A percentile compares a stretch with the other conserved stretches of the same genome.
phyloP scores from a whole-genome alignment of 2,329 filamentous ascomycete genomes.

The Fusarium phyllophilum region DNA sequence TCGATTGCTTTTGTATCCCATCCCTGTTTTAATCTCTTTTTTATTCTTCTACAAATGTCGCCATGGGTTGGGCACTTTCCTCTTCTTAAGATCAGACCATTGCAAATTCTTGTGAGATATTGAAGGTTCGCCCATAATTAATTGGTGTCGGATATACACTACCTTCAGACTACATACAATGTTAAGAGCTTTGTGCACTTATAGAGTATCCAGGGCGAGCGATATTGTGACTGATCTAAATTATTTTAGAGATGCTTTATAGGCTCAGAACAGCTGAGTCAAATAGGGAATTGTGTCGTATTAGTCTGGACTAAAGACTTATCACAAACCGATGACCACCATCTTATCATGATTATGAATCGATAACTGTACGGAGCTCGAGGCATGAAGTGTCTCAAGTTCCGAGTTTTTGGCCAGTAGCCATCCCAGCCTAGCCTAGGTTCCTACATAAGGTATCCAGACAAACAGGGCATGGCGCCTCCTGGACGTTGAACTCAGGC shows the following conservation, averaged over 20 bases:
- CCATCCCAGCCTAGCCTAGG: neutral
- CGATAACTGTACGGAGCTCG: conserved; percentile 21
- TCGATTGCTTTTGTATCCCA: neutral
- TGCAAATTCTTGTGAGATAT: neutral
- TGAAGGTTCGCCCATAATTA: neutral
- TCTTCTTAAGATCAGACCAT: neutral
- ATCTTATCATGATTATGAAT: conserved; percentile 28
- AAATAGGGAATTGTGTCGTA: conserved; percentile 7
- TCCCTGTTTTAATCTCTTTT: neutral
- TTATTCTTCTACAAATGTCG: neutral
- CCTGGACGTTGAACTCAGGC: conserved; percentile 15
- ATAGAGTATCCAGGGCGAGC: neutral
- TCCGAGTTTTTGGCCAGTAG: conserved; percentile 1
- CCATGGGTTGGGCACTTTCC: neutral
- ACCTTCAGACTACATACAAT: neutral
- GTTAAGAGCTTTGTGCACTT: neutral
- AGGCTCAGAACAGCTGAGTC: neutral
- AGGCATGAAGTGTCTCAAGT: conserved; percentile 37
- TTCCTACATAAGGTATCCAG: neutral
- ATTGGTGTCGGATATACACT: neutral
- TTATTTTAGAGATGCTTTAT: neutral
- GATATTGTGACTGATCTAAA: neutral
- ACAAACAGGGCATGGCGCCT: conserved; percentile 22
- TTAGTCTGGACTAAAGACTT: conserved; percentile 6
- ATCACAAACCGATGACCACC: neutral